These are phyloP conservation scores for Kingdonia uniflora DNA, from an alignment of 164 flowering plant genomes.

Conservation along the genomic window DNA sequence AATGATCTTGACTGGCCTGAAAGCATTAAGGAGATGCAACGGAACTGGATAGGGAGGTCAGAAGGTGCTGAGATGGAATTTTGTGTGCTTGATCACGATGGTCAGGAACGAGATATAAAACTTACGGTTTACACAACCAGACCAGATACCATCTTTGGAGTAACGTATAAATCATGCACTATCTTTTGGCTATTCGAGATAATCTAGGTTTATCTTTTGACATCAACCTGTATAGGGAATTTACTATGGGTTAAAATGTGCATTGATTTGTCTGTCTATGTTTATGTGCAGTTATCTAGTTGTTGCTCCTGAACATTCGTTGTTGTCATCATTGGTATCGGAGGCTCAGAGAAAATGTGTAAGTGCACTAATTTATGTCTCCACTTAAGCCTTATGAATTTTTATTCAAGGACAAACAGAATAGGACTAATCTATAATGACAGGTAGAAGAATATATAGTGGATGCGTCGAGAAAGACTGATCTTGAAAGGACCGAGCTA, in stretches of 20 bases:
- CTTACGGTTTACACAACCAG: conserved; percentile 86
- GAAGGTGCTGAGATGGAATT: conserved; percentile 92
- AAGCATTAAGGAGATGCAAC: conserved; percentile 92
- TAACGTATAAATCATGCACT: conserved; percentile 45
- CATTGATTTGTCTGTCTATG: conserved; percentile 1
- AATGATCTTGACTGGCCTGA: conserved; percentile 98
- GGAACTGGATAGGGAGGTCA: conserved; percentile 97
- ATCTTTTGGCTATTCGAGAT: background rate
- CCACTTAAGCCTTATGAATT: background rate
- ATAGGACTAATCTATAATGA: conserved; percentile 13
- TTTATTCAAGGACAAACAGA: conserved; percentile 6
- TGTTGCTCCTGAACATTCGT: conserved; percentile 82
- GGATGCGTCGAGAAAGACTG: conserved; percentile 80
- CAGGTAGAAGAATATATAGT: conserved; percentile 94
- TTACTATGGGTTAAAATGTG: conserved; percentile 2
- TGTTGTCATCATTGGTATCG: conserved; percentile 52
- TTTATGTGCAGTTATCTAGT: conserved; percentile 67
- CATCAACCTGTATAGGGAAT: background rate
- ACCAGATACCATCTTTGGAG: conserved; percentile 95
- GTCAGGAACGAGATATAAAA: conserved; percentile 40
- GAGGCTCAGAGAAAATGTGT: conserved; percentile 50
- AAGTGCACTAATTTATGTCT: conserved; percentile 20
- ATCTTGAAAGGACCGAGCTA: conserved; percentile 94
- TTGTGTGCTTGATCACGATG: conserved; percentile 39
- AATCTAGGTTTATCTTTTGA: conserved; percentile 2